A percentile compares a stretch with the other conserved stretches of the same genome.
Evolutionary conservation across 805 yeast genomes (phyloP).

Genomic region (Candida sakaeoensis): DNA sequence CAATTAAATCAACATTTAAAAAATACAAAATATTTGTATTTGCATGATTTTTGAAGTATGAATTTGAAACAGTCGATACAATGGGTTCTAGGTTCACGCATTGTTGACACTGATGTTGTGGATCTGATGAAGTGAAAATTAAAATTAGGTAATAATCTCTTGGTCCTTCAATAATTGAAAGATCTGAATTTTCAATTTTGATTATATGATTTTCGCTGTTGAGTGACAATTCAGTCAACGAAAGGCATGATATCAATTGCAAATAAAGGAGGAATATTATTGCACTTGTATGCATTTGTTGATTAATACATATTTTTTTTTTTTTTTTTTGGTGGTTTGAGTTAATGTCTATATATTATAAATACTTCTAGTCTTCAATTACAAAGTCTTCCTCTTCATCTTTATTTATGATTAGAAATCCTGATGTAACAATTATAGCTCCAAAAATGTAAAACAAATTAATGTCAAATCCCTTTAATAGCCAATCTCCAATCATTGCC

Average conservation of each 20-base stretch:
- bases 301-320: no score
- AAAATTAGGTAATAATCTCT: constrained; percentile 51
- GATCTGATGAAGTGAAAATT: constrained; percentile 48
- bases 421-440: constrained; percentile 72
- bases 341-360: neutral
- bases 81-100: constrained; percentile 46
- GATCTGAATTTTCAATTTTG: constrained; percentile 37
- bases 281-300: neutral
- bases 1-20: constrained; percentile 47
- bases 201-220: constrained; percentile 34
- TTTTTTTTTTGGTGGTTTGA: neutral
- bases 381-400: constrained; percentile 65
- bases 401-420: constrained; percentile 79
- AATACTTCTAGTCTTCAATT: constrained; percentile 7
- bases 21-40: constrained; percentile 41
- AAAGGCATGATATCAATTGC: constrained; percentile 2
- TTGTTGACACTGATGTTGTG: constrained; percentile 41
- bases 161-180: constrained; percentile 42
- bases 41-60: constrained; percentile 45
- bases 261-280: neutral
- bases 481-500: constrained; percentile 86
- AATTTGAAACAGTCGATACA: constrained; percentile 36
- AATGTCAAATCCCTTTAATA: constrained; percentile 62
- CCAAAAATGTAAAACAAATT: constrained; percentile 69
- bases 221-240: constrained; percentile 9